Evolutionary conservation across 768 basidiomycete species (phyloP).

Genomic region (Exsudoporus frostii): DNA sequence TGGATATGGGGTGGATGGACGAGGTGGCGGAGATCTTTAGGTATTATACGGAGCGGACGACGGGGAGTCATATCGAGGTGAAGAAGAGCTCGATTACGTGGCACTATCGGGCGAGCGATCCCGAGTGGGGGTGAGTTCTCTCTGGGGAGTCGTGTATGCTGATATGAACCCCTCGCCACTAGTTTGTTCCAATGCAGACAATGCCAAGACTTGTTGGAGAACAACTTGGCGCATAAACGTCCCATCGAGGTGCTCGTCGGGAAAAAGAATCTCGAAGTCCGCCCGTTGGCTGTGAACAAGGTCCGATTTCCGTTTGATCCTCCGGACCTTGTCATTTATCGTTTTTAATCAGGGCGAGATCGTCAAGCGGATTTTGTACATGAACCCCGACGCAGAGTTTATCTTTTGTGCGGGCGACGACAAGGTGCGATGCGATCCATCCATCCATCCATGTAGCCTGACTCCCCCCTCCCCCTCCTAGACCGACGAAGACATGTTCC

Average conservation of each 20-base stretch:
- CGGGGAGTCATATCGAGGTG: slow-evolving; percentile 92
- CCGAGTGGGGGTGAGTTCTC: slow-evolving; percentile 94
- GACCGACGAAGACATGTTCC: slow-evolving; percentile 99
- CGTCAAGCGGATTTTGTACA: slow-evolving; percentile 89
- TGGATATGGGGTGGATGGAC: slow-evolving; percentile 98
- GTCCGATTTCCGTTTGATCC: slow-evolving; percentile 24
- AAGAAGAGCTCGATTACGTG: slow-evolving; percentile 98
- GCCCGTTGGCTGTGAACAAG: slow-evolving; percentile 95
- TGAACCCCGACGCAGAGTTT: slow-evolving; percentile 92
- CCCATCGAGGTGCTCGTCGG: slow-evolving; percentile 97
- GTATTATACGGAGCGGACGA: slow-evolving; percentile 96
- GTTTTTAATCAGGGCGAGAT: slow-evolving; percentile 69
- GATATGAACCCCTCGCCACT: too few species aligned
- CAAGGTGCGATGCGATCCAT: slow-evolving; percentile 53
- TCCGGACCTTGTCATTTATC: not conserved
- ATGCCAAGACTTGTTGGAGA: slow-evolving; percentile 94
- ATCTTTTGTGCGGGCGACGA: slow-evolving; percentile 98
- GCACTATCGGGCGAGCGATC: slow-evolving; percentile 93
- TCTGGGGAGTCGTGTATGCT: too few species aligned
- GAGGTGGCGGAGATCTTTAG: slow-evolving; percentile 95
- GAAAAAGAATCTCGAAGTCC: slow-evolving; percentile 98
- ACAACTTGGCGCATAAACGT: slow-evolving; percentile 86
- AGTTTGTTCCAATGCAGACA: slow-evolving; percentile 95
- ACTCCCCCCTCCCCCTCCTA: slow-evolving; percentile 19
- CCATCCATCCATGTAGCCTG: not conserved